Conservation (phyloP, 2,329 filamentous ascomycete species). For the Coniella vitis region DNA sequence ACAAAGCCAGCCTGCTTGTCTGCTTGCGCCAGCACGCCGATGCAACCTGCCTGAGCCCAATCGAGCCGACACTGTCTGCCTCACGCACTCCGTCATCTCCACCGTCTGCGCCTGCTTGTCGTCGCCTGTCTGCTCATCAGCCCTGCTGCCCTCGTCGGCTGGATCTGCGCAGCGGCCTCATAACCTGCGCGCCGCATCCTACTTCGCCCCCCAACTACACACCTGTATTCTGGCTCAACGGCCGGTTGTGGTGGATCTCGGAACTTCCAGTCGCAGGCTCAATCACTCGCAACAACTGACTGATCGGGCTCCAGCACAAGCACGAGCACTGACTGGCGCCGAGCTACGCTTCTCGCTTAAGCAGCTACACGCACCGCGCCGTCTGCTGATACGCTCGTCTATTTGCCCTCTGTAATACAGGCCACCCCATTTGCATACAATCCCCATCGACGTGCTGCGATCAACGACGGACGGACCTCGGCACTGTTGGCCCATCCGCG, state of each 20-base stretch:
- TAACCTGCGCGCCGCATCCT: too few species aligned
- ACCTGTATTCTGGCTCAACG: too few species aligned
- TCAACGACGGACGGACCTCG: conserved; percentile 4
- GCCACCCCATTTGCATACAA: conserved; percentile 12
- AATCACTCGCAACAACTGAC: too few species aligned
- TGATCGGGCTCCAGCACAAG: not conserved
- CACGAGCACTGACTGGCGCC: not conserved
- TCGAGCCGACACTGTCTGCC: too few species aligned
- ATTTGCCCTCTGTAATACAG: conserved; percentile 15
- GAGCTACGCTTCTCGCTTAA: conserved; percentile 17
- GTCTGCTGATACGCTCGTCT: conserved; percentile 16
- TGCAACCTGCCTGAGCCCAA: too few species aligned
- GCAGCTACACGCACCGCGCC: conserved; percentile 15
- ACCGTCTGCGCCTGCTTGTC: not conserved
- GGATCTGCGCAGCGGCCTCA: too few species aligned
- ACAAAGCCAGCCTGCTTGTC: too few species aligned
- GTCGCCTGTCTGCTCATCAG: not conserved
- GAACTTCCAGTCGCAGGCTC: not conserved
- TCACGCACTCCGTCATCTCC: too few species aligned
- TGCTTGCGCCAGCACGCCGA: too few species aligned
- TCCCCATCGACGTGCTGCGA: conserved; percentile 14
- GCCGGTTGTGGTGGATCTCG: too few species aligned
- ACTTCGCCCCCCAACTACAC: too few species aligned
- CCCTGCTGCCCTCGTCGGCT: not conserved
- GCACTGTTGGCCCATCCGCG: conserved; percentile 9